Percentiles rank a stretch among this genome's conserved stretches.
These are phyloP conservation scores for Ganoderma multipileum DNA, from an alignment of 1,284 basidiomycete genomes.

Conservation along the genomic window DNA sequence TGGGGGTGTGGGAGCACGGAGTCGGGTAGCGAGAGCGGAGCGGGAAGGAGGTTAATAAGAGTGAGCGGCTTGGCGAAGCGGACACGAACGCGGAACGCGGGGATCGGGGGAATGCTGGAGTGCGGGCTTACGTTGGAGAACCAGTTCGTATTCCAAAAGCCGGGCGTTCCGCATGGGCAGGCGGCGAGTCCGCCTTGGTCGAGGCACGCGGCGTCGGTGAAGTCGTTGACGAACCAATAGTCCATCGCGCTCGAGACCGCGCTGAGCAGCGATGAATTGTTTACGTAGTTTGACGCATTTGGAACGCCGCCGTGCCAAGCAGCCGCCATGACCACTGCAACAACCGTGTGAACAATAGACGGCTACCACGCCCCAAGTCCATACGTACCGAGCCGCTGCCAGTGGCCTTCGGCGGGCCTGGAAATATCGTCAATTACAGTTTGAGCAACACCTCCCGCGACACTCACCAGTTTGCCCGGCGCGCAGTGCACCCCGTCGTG, in stretches of 20 bases:
- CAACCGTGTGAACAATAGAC: background rate
- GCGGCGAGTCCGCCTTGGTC: slow-evolving; percentile 47
- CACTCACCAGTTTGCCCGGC: slow-evolving; percentile 63
- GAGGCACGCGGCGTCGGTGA: slow-evolving; percentile 57
- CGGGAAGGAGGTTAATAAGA: background rate
- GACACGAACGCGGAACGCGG: background rate
- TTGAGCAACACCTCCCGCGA: background rate
- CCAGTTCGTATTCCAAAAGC: slow-evolving; percentile 77
- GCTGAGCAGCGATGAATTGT: slow-evolving; percentile 45
- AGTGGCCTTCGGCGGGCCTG: slow-evolving; percentile 64
- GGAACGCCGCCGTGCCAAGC: slow-evolving; percentile 61
- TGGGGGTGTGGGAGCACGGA: background rate
- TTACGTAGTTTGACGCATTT: slow-evolving; percentile 46
- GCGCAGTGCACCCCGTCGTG: slow-evolving; percentile 60
- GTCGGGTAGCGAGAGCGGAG: background rate
- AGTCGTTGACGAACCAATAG: slow-evolving; percentile 72
- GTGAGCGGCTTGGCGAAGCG: background rate
- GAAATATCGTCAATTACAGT: background rate
- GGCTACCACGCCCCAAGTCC: too few relatives aligned
- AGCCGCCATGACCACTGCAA: slow-evolving; percentile 51
- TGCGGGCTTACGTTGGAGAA: slow-evolving; percentile 49
- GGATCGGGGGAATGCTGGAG: background rate
- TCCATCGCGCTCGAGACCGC: slow-evolving; percentile 60
- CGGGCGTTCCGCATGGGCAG: slow-evolving; percentile 65
- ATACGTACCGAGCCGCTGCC: slow-evolving; percentile 61